phyloP scores from a whole-genome alignment of 2,329 filamentous ascomycete genomes.

The Neospermospora avenae region DNA sequence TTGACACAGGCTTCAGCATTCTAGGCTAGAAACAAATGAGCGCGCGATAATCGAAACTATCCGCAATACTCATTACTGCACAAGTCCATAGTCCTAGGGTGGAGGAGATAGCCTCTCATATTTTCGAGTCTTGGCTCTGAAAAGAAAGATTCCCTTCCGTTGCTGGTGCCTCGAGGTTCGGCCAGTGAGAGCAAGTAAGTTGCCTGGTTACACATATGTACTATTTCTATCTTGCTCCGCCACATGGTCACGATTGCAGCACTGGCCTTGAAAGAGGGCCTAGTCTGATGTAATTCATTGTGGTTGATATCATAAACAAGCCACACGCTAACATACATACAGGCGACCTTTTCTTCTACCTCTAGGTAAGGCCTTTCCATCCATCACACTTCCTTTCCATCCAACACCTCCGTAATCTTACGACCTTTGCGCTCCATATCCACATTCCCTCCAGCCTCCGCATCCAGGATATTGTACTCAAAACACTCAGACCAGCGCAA shows the following conservation, averaged over 20 bases:
- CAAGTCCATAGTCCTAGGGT: too few relatives aligned
- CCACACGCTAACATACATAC: not conserved
- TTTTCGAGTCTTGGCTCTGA: too few relatives aligned
- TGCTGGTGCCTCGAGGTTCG: too few relatives aligned
- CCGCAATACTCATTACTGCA: too few relatives aligned
- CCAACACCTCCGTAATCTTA: not conserved
- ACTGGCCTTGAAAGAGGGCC: not conserved
- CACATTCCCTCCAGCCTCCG: not conserved
- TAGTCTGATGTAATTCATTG: not conserved
- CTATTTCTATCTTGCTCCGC: too few relatives aligned
- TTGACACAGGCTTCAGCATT: too few relatives aligned
- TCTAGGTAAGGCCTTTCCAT: not conserved
- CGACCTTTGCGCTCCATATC: not conserved
- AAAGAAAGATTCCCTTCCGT: too few relatives aligned
- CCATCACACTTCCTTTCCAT: not conserved
- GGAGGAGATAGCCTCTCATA: too few relatives aligned
- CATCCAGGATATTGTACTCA: constrained; percentile 7
- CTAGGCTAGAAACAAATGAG: too few relatives aligned
- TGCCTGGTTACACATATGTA: too few relatives aligned
- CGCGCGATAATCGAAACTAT: too few relatives aligned
- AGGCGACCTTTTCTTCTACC: not conserved
- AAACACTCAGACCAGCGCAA: not conserved
- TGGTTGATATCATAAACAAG: constrained; percentile 1
- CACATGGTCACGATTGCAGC: not conserved
- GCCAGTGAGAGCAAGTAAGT: too few relatives aligned